A percentile compares a stretch with the other conserved stretches of the same genome.
These are phyloP conservation scores for Gnomoniopsis sp. DNA, from an alignment of 2,329 filamentous ascomycete genomes.

Conservation along the genomic window DNA sequence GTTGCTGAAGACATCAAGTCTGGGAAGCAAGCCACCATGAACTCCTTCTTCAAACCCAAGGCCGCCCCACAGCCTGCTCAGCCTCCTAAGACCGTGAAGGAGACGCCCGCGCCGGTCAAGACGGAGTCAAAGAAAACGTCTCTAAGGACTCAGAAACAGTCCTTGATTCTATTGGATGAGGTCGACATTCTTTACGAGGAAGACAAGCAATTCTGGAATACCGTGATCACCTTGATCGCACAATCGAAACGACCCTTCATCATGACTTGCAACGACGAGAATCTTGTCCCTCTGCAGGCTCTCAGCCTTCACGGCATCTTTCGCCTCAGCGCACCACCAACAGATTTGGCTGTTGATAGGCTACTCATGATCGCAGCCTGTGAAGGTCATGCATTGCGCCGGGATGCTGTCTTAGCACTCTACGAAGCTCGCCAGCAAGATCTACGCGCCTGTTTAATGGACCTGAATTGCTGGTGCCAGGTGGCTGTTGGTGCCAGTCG, in stretches of 20 bases:
- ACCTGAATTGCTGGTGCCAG: constrained; percentile 96
- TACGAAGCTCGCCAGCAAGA: constrained; percentile 69
- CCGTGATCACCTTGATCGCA: constrained; percentile 70
- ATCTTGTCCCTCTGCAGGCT: constrained; percentile 68
- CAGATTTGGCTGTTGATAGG: constrained; percentile 71
- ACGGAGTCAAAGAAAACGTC: constrained; percentile 27
- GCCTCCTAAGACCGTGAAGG: constrained; percentile 28
- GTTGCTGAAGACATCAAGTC: constrained; percentile 58
- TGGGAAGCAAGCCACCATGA: constrained; percentile 75
- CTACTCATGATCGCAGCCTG: constrained; percentile 78
- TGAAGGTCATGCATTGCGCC: constrained; percentile 77
- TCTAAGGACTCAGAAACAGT: constrained; percentile 74
- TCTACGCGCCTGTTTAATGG: constrained; percentile 74
- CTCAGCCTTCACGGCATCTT: constrained; percentile 85
- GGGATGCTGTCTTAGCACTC: constrained; percentile 64
- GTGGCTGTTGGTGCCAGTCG: constrained; percentile 88
- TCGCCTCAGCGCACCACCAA: constrained; percentile 64
- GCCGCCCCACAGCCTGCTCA: constrained; percentile 27
- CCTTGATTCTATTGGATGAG: constrained; percentile 89
- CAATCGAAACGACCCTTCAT: constrained; percentile 90
- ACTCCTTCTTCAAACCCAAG: constrained; percentile 71
- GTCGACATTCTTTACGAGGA: constrained; percentile 92
- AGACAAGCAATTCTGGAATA: constrained; percentile 91
- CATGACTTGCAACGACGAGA: constrained; percentile 92
- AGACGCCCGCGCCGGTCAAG: constrained; percentile 19